These are phyloP conservation scores for Carpinus viminea DNA, from an alignment of 306 rosid species.

Conservation along the genomic window DNA sequence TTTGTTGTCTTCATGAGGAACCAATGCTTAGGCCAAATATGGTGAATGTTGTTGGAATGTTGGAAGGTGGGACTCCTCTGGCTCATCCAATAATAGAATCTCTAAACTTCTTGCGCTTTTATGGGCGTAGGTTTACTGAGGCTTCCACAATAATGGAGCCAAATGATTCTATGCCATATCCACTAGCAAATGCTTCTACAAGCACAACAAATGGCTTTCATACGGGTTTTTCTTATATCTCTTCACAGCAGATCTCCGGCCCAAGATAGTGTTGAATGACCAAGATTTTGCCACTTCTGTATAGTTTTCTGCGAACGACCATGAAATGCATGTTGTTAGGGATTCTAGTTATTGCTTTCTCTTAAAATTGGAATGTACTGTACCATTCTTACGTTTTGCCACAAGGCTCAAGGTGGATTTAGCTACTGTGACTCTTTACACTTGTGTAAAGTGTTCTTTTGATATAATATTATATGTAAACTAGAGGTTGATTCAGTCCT, in stretches of 20 bases:
- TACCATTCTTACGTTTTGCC: slow-evolving; percentile 16
- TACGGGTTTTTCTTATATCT: slow-evolving; percentile 51
- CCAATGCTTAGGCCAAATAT: slow-evolving; percentile 80
- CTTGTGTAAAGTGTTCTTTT: slow-evolving; percentile 12
- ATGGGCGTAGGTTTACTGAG: slow-evolving; percentile 76
- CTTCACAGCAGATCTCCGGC: slow-evolving; percentile 83
- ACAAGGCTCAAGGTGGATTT: slow-evolving; percentile 4
- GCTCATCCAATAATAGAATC: slow-evolving; percentile 70
- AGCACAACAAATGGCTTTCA: slow-evolving; percentile 38
- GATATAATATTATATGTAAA: neutral
- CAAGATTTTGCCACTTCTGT: neutral
- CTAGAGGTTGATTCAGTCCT: neutral
- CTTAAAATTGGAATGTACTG: slow-evolving; percentile 1
- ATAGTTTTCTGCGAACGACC: slow-evolving; percentile 23
- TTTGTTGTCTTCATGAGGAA: slow-evolving; percentile 91
- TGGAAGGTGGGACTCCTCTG: slow-evolving; percentile 74
- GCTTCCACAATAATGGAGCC: slow-evolving; percentile 57
- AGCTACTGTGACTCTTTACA: slow-evolving; percentile 4
- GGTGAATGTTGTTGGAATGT: slow-evolving; percentile 71
- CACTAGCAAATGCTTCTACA: slow-evolving; percentile 34
- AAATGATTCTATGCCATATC: slow-evolving; percentile 28
- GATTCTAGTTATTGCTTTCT: neutral
- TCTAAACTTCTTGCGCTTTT: slow-evolving; percentile 73
- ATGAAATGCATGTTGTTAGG: slow-evolving; percentile 17
- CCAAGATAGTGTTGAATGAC: slow-evolving; percentile 60